phyloP scores from a whole-genome alignment of 2,329 filamentous ascomycete genomes.

The Chaetothyriales sp. region DNA sequence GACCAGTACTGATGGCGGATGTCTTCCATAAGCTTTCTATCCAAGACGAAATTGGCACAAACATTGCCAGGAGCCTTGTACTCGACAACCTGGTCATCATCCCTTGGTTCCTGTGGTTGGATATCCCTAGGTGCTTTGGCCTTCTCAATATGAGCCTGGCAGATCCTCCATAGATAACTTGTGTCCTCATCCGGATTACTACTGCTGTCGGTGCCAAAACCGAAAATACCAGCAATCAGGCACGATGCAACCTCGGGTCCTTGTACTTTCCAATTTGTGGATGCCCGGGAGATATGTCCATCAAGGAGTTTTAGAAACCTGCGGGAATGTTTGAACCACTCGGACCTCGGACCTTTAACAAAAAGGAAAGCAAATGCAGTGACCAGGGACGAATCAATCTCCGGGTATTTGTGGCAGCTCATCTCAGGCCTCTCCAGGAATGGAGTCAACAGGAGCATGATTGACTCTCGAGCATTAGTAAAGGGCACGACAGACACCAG shows the following conservation, averaged over 20 bases:
- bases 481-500: conserved; percentile 42
- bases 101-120: background rate
- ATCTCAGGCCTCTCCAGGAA: conserved; percentile 28
- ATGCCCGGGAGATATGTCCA: conserved; percentile 32
- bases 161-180: conserved; percentile 20
- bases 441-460: conserved; percentile 40
- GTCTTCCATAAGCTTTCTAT: conserved; percentile 1
- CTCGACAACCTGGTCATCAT: background rate
- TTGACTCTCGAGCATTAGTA: conserved; percentile 39
- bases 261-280: conserved; percentile 36
- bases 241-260: conserved; percentile 40
- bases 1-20: conserved; percentile 16
- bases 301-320: conserved; percentile 33
- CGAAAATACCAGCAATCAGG: conserved; percentile 41
- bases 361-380: conserved; percentile 39
- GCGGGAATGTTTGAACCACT: conserved; percentile 25
- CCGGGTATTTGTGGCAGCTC: conserved; percentile 15
- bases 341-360: conserved; percentile 20
- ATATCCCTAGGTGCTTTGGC: conserved; percentile 1
- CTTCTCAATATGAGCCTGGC: conserved; percentile 8
- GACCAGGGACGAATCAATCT: conserved; percentile 36
- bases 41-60: background rate
- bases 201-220: conserved; percentile 30
- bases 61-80: background rate
- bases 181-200: conserved; percentile 15